Conservation (phyloP, 1,284 basidiomycete species). For the Moesziomyces sp. region DNA sequence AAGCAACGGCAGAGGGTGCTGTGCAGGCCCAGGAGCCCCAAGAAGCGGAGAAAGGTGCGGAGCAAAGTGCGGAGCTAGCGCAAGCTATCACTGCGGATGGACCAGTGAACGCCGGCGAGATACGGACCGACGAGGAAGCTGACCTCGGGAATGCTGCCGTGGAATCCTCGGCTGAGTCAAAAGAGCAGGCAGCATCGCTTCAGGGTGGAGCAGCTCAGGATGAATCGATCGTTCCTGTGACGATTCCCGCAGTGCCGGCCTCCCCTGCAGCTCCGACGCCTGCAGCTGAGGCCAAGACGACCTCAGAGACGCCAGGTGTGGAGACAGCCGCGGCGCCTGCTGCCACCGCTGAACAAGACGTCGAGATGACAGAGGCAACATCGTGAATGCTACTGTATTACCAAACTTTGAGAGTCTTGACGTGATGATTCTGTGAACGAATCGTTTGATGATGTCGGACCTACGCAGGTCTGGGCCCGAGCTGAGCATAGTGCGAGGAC, state of each 20-base stretch:
- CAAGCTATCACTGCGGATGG: background rate
- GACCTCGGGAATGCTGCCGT: background rate
- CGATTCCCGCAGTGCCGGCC: background rate
- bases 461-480: too few relatives aligned
- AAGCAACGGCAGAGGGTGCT: background rate
- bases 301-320: background rate
- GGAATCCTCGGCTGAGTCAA: background rate
- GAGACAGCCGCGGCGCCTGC: background rate
- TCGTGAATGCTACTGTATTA: background rate
- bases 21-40: background rate
- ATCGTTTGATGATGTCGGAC: too few relatives aligned
- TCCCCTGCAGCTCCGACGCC: background rate
- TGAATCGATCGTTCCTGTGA: background rate
- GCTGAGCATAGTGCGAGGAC: too few relatives aligned
- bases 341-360: background rate
- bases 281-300: background rate
- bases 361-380: constrained; percentile 6
- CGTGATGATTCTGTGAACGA: too few relatives aligned
- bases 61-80: background rate
- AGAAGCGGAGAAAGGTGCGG: background rate
- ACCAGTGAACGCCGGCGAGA: background rate
- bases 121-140: background rate
- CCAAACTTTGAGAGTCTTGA: background rate
- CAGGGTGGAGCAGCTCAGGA: constrained; percentile 1
- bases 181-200: background rate